Evolutionary conservation across 148 eudicot species (phyloP).

Genomic region (Rheum nobile): DNA sequence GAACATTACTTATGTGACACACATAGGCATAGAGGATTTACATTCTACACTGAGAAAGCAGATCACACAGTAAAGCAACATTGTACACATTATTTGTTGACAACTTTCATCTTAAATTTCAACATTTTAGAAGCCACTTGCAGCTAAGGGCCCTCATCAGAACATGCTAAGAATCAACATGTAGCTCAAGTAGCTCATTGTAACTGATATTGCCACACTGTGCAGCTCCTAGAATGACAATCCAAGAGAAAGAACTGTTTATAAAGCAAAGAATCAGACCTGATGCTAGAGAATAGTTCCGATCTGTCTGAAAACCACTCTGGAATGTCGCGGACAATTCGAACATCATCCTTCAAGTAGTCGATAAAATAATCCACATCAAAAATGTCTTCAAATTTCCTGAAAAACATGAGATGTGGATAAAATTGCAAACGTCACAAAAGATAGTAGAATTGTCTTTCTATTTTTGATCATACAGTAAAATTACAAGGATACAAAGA

Average conservation of each 20-base stretch:
- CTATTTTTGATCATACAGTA: neutral
- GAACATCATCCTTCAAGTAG: slow-evolving; percentile 91
- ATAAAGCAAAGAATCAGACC: slow-evolving; percentile 27
- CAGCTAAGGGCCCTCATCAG: neutral
- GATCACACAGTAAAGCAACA: neutral
- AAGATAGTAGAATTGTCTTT: neutral
- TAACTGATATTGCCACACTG: neutral
- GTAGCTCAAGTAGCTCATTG: neutral
- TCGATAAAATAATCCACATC: slow-evolving; percentile 98
- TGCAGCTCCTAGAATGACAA: neutral
- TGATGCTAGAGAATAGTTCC: slow-evolving; percentile 82
- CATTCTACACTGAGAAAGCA: neutral
- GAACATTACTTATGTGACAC: neutral
- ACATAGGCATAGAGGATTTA: neutral
- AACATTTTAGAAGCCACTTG: neutral
- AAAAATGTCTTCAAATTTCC: slow-evolving; percentile 97
- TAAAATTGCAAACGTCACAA: neutral
- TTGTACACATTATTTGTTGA: neutral
- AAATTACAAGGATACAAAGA: neutral
- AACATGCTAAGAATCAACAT: neutral
- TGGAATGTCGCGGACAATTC: slow-evolving; percentile 91
- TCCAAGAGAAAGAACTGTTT: neutral
- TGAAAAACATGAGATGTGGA: slow-evolving; percentile 19
- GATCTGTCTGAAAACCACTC: slow-evolving; percentile 92
- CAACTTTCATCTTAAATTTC: neutral